These are phyloP conservation scores for Tubosaeta brunneosetosa DNA, from an alignment of 768 basidiomycete species.

Conservation along the genomic window DNA sequence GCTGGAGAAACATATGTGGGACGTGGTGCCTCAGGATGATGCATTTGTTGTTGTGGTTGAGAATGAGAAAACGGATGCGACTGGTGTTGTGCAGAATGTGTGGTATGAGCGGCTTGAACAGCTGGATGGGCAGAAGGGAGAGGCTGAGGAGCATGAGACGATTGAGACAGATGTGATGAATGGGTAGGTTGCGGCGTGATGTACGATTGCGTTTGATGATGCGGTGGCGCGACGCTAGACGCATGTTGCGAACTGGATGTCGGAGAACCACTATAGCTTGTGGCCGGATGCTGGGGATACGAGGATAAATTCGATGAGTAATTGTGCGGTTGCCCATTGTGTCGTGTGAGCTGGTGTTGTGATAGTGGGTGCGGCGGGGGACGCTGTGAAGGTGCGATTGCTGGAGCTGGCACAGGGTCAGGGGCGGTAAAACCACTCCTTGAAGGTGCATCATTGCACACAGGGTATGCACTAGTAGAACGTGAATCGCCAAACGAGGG, in stretches of 20 bases:
- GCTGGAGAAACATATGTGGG: slow-evolving; percentile 27
- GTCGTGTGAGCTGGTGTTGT: slow-evolving; percentile 21
- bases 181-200: slow-evolving; percentile 11
- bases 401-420: slow-evolving; percentile 13
- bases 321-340: slow-evolving; percentile 11
- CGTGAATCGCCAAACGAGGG: slow-evolving; percentile 23
- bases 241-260: slow-evolving; percentile 15
- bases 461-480: slow-evolving; percentile 13
- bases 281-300: slow-evolving; percentile 13
- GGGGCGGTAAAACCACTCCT: slow-evolving; percentile 12
- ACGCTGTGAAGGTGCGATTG: slow-evolving; percentile 18
- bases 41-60: slow-evolving; percentile 24
- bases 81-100: slow-evolving; percentile 18
- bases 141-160: slow-evolving; percentile 13
- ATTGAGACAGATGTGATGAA: slow-evolving; percentile 11
- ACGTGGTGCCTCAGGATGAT: slow-evolving; percentile 20
- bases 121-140: slow-evolving; percentile 12
- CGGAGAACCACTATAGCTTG: slow-evolving; percentile 16
- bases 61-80: slow-evolving; percentile 26
- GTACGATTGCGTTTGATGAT: slow-evolving; percentile 29
- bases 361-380: slow-evolving; percentile 6
- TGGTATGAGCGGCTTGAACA: slow-evolving; percentile 13
- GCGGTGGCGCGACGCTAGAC: slow-evolving; percentile 12
- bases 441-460: slow-evolving; percentile 8
- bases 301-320: slow-evolving; percentile 17